Base-by-base conservation (phyloP, 768 basidiomycete genomes). In the Brasilioporus rufonigricans region DNA sequence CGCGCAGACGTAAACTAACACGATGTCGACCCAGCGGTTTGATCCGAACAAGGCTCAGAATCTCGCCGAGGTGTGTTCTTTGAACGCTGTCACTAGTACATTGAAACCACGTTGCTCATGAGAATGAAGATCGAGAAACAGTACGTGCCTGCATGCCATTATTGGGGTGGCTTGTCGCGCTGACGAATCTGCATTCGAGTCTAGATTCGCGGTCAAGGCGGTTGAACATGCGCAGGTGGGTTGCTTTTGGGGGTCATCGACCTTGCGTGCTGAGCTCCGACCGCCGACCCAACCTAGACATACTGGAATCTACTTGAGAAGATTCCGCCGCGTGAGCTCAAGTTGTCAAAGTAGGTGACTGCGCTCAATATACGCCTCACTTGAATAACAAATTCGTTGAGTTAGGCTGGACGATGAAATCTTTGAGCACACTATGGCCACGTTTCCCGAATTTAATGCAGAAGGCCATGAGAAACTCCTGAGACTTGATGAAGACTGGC, bases 151-250 rank as follows among this genome's bases (percentile, higher is more conserved):
- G 32, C 50, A 41, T 35, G 36, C 43, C 31, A 50, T 44, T 38
- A 45, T 38, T 38, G 44, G 36, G n/a, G 24, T 38, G 26, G 26
- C 27, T 9, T 18, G 32, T 53, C 35, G 56, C 40, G 50, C 59
- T 66, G 49, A 60, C 33, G 29, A 29, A 50, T 56, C 49, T 52
- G 46, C 18, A 11, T 41, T 40, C 52, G 59, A 45, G 54, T 53
- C 49, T 38, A 65, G 64, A 66, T 71, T 71, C 47, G 70, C 70
- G 24, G 96, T 99, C 52, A 92, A 88, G 71, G 92, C 93, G 13
- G 94, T 98, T 48, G 95, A 99, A 69, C 93, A 98, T 61, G 92
- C 95, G 43, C 92, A 96, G 79, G 93, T 91, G 48, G 57, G 82
- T 52, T 40, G 49, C 24, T 36, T 44, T 44, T 33, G n/a, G 50